Evolutionary conservation across 805 yeast species (phyloP).

Genomic region (Isabelozyma pseudorhagii): DNA sequence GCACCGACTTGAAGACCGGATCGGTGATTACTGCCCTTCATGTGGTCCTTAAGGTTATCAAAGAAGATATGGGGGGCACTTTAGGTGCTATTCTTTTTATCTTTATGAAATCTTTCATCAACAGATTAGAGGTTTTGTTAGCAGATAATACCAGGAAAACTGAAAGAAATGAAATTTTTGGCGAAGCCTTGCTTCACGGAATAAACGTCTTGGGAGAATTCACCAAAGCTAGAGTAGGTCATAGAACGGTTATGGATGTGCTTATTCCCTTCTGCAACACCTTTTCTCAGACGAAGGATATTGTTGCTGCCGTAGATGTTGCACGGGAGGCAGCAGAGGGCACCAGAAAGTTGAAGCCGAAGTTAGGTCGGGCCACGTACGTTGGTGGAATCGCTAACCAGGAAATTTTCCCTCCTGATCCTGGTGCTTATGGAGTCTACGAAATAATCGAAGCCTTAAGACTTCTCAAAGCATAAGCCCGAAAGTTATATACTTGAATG

Average conservation of each 20-base stretch:
- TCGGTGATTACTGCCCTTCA: constrained; percentile 20
- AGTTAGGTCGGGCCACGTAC: constrained; percentile 35
- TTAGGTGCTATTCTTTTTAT: constrained; percentile 35
- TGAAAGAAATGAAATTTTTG: constrained; percentile 10
- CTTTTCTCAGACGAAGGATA: constrained; percentile 16
- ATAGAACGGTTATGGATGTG: constrained; percentile 39
- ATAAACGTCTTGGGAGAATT: constrained; percentile 24
- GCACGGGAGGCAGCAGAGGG: constrained; percentile 31
- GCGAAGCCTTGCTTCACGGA: constrained; percentile 18
- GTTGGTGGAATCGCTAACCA: constrained; percentile 27
- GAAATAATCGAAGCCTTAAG: constrained; percentile 25
- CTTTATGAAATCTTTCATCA: constrained; percentile 22
- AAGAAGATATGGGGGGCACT: constrained; percentile 40
- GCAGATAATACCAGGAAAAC: constrained; percentile 4
- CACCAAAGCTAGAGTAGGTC: constrained; percentile 37
- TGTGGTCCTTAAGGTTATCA: constrained; percentile 21
- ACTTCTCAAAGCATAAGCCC: background rate
- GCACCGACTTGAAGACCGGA: constrained; percentile 16
- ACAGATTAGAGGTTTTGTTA: constrained; percentile 12
- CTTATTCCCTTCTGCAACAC: constrained; percentile 30
- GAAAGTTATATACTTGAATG: background rate
- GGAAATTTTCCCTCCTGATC: constrained; percentile 33
- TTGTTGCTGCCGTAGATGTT: constrained; percentile 17
- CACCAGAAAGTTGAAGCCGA: constrained; percentile 30
- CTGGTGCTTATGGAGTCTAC: constrained; percentile 40